These are phyloP conservation scores for Thalassiosira livingstoniorum DNA, from an alignment of 352 stramenopile species.

Conservation along the genomic window DNA sequence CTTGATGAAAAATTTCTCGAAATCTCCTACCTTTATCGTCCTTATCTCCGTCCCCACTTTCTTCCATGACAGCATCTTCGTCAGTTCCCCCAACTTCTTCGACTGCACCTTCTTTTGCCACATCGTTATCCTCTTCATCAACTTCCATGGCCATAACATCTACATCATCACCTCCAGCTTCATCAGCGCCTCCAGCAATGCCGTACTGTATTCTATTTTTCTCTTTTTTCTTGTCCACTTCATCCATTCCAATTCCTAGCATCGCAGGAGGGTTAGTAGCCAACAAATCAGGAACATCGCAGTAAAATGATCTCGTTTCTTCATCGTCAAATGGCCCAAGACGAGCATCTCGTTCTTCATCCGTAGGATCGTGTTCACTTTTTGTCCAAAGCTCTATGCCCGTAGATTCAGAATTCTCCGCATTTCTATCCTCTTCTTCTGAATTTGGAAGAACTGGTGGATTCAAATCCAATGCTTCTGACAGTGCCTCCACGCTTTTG, in stretches of 20 bases:
- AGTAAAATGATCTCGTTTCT: conserved; percentile 95
- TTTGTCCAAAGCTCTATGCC: conserved; percentile 86
- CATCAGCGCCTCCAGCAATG: conserved; percentile 77
- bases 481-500: conserved; percentile 81
- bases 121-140: conserved; percentile 48
- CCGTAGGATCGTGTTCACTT: conserved; percentile 58
- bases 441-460: conserved; percentile 67
- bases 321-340: conserved; percentile 94
- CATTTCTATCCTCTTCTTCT: conserved; percentile 79
- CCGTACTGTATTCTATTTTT: conserved; percentile 89
- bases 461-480: conserved; percentile 78
- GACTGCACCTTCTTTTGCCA: conserved; percentile 57
- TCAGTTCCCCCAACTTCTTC: conserved; percentile 28
- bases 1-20: too few relatives aligned
- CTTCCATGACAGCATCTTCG: conserved; percentile 35
- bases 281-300: conserved; percentile 95
- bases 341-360: conserved; percentile 54
- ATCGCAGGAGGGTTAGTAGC: conserved; percentile 91
- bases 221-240: conserved; percentile 92
- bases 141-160: conserved; percentile 50
- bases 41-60: conserved; percentile 34
- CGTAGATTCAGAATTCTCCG: conserved; percentile 44
- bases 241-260: conserved; percentile 71
- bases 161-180: conserved; percentile 74
- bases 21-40: conserved; percentile 29